phyloP scores from a whole-genome alignment of 139 green algal species.

The Raphidocelis subcapitata region DNA sequence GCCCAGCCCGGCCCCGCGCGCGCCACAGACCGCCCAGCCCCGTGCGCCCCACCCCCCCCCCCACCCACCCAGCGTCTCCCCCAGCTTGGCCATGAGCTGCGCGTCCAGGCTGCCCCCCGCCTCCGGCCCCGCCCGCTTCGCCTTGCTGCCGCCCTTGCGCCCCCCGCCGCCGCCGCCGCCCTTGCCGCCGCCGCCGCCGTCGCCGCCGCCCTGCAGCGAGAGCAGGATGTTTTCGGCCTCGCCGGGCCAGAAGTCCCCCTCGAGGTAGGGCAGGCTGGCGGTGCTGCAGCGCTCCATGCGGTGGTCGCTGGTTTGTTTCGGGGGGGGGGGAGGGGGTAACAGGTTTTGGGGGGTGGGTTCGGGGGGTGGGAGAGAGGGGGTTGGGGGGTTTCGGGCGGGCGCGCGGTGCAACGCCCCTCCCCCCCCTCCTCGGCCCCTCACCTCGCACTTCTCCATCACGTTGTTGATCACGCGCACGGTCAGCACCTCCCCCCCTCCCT shows the following conservation, averaged over 20 bases:
- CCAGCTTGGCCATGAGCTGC: conserved; percentile 79
- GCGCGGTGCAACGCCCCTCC: background rate
- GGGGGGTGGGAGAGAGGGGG: no score
- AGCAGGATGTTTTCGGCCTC: conserved; percentile 79
- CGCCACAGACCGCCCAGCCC: no score
- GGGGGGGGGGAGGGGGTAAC: no score
- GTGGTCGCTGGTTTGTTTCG: no score
- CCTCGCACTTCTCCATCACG: conserved; percentile 88
- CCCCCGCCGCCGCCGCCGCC: background rate
- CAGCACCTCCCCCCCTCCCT: conserved; percentile 42
- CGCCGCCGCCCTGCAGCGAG: no score
- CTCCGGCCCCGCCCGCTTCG: conserved; percentile 77
- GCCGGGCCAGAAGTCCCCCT: conserved; percentile 99
- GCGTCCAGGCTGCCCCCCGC: conserved; percentile 54
- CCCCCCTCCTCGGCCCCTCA: conserved; percentile 25
- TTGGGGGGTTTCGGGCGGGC: background rate
- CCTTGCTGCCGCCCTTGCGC: conserved; percentile 57
- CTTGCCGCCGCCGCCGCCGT: background rate
- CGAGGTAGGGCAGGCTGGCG: conserved; percentile 92
- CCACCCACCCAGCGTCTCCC: conserved; percentile 80
- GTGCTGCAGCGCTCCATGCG: conserved; percentile 58
- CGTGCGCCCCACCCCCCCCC: no score
- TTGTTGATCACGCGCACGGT: conserved; percentile 96
- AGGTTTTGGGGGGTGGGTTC: no score
- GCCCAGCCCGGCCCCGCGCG: no score